Evolutionary conservation across 176 grass and related monocot species (phyloP).

Genomic region (Elaeis guineensis): DNA sequence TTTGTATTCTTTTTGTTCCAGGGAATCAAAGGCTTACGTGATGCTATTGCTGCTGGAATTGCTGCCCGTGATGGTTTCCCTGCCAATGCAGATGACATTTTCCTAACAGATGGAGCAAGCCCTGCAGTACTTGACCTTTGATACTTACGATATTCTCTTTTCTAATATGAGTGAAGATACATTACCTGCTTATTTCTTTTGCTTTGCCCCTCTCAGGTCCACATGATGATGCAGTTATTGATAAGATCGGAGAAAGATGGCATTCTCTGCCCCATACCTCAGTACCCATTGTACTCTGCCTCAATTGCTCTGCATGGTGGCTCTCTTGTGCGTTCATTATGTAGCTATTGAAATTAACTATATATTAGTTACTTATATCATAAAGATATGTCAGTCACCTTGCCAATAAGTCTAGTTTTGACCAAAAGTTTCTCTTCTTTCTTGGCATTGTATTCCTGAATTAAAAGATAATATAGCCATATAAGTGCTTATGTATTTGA

Average conservation of each 20-base stretch:
- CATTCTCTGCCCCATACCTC: conserved; percentile 71
- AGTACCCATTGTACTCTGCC: conserved; percentile 57
- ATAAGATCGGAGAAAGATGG: conserved; percentile 56
- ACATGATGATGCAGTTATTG: conserved; percentile 70
- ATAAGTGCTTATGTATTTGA: too few species aligned
- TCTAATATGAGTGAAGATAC: background rate
- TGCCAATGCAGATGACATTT: conserved; percentile 50
- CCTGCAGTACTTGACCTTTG: conserved; percentile 32
- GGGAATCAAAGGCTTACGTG: conserved; percentile 57
- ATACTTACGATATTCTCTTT: background rate
- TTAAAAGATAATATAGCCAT: too few species aligned
- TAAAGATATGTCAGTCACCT: too few species aligned
- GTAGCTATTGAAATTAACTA: too few species aligned
- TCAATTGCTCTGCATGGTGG: conserved; percentile 45
- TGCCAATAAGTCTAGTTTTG: too few species aligned
- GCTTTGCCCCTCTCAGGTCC: conserved; percentile 37
- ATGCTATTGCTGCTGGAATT: conserved; percentile 50
- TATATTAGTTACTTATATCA: too few species aligned
- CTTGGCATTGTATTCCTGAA: background rate
- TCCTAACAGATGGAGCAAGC: conserved; percentile 60
- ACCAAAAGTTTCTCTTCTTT: background rate
- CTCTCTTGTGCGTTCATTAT: conserved; percentile 45
- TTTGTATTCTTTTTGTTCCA: conserved; percentile 7
- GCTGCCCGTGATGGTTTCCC: conserved; percentile 53
- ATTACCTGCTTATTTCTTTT: background rate